A percentile compares a stretch with the other conserved stretches of the same genome.
Conservation (phyloP, 768 basidiomycete species). For the Hypsizygus marmoreus region DNA sequence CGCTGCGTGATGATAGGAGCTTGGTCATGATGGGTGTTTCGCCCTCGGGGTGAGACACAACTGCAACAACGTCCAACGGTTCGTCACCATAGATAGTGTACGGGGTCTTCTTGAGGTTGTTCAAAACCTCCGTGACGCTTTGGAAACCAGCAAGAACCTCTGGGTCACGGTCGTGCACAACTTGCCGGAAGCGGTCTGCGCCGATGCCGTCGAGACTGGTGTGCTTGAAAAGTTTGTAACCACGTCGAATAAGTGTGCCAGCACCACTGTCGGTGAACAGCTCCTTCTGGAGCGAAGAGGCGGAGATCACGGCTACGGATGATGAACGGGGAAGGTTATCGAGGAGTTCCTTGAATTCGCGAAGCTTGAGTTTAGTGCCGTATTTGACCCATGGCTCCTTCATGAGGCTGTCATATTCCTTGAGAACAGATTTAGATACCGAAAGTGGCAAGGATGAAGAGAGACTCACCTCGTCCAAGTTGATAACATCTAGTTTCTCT, state of each 20-base stretch:
- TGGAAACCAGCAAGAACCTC: conserved; percentile 82
- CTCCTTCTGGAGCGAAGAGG: conserved; percentile 92
- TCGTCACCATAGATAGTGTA: conserved; percentile 99
- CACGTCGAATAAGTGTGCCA: conserved; percentile 96
- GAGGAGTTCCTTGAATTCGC: conserved; percentile 98
- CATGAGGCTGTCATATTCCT: conserved; percentile 97
- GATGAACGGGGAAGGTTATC: conserved; percentile 98
- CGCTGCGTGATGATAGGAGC: conserved; percentile 83
- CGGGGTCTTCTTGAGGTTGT: conserved; percentile 75
- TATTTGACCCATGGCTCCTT: conserved; percentile 99
- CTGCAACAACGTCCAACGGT: conserved; percentile 91
- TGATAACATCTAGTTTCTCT: conserved; percentile 94
- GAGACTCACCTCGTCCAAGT: conserved; percentile 83
- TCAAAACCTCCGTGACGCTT: conserved; percentile 87
- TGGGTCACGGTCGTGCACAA: conserved; percentile 94
- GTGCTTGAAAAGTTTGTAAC: conserved; percentile 97
- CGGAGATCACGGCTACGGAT: conserved; percentile 96
- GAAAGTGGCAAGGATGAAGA: conserved; percentile 1
- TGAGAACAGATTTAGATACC: conserved; percentile 10
- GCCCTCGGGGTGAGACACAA: conserved; percentile 89
- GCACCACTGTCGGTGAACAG: conserved; percentile 98
- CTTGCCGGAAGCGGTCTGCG: conserved; percentile 91
- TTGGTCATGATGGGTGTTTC: conserved; percentile 92
- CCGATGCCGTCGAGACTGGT: conserved; percentile 79
- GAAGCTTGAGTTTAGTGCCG: conserved; percentile 97